Base-by-base conservation (phyloP, 2,329 filamentous ascomycete genomes). In the Lasiodiplodia hormozganensis region DNA sequence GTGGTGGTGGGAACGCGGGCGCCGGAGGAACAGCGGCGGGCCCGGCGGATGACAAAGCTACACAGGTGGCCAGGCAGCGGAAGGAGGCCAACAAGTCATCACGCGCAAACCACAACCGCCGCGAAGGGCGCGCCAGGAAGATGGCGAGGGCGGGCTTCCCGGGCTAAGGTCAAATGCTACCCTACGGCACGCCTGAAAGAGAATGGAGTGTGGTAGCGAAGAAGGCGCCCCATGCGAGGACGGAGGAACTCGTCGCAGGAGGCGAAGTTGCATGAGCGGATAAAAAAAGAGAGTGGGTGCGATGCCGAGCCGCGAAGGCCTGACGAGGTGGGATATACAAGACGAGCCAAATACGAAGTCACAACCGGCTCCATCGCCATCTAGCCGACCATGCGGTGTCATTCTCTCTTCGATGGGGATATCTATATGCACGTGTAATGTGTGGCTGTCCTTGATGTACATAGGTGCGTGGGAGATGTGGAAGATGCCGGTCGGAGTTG, bases 41-140 rank as follows among this genome's bases (percentile, higher is more conserved):
- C 0, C 84, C 89, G 1, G 83, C 87, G 1, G 87, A 88, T 7
- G 90, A 92, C n/a, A 88, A 88, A 73, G 87, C 86, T n/a, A 94
- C 91, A 0, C 89, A 93, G 72, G 81, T 84, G 66, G 90, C 92
- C 11, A 86, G 93, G 72, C 86, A 89, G 73, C 86, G 87, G 70
- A 97, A 97, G 77, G 94, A 97, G 76, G 89, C 91, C 31, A 92
- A 89, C 73, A 97, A 97, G 78, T 86, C 90, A 2, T 92, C 91
- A 25, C 85, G 91, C 70, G 94, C 93, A 38, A 97, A 97, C 76
- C 94, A 97, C 77, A 96, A 93, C 78, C 88, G 94, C 31, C 87
- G 93, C 62, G 92, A 96, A 76, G 86, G 87, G 73, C 80, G 87
- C 69, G 87, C 86, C 56, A 87, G 81, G 76, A 89, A 89, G 78